Conservation (phyloP, 352 stramenopile species). For the Globisporangium canariense region DNA sequence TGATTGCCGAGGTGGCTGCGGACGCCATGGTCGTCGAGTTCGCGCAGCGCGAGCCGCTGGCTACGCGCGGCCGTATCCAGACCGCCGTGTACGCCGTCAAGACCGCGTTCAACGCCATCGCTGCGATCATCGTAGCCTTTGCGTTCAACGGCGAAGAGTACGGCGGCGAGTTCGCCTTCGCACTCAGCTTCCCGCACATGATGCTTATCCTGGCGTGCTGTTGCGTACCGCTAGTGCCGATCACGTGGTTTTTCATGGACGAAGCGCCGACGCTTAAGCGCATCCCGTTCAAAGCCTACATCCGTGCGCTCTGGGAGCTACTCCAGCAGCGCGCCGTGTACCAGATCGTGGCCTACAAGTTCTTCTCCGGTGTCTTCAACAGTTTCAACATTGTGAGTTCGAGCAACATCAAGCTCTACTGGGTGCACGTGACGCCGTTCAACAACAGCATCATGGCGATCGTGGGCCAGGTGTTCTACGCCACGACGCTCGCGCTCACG, state of each 20-base stretch:
- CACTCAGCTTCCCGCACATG: conserved; percentile 44
- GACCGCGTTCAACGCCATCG: conserved; percentile 43
- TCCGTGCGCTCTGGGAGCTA: conserved; percentile 43
- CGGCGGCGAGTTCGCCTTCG: conserved; percentile 49
- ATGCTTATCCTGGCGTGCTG: conserved; percentile 44
- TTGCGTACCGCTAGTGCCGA: conserved; percentile 26
- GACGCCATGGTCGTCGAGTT: conserved; percentile 67
- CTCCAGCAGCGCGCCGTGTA: conserved; percentile 61
- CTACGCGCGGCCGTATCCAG: conserved; percentile 48
- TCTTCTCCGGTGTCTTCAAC: conserved; percentile 59
- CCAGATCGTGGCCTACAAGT: conserved; percentile 60
- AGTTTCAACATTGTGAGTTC: conserved; percentile 58
- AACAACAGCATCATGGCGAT: conserved; percentile 56
- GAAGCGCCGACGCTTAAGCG: conserved; percentile 10
- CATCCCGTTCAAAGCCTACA: conserved; percentile 28
- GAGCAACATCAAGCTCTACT: conserved; percentile 50
- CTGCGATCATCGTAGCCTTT: conserved; percentile 39
- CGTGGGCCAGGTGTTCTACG: conserved; percentile 43
- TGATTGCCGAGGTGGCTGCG: conserved; percentile 51
- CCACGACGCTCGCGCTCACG: conserved; percentile 42
- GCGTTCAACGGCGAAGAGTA: conserved; percentile 54
- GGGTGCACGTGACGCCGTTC: conserved; percentile 56
- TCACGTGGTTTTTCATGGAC: conserved; percentile 26
- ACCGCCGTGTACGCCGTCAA: conserved; percentile 55
- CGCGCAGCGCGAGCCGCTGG: conserved; percentile 45